Evolutionary conservation across 140 eudicot genomes (phyloP), one percentile per base, ranked within the genome.

Genomic region (Erigeron philadelphicus): DNA sequence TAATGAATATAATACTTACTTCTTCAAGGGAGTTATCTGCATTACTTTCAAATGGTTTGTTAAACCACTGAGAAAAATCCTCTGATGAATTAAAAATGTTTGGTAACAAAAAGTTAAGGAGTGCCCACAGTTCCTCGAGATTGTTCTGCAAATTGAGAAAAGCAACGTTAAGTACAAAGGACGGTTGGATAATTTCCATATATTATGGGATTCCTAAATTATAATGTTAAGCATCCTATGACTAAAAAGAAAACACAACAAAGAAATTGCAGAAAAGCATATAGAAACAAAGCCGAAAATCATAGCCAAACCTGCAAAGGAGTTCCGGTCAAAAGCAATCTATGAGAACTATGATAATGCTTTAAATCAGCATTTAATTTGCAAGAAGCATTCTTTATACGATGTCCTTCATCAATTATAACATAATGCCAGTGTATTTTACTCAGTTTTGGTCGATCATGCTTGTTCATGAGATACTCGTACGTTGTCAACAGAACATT

Each of bases 311-410:
- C 98, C 98, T 93, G 96, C 72, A 93, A 72, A 12, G 98, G 98
- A 64, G 98, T 93, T 80, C 96, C 96, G 56, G 98, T 93, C 81
- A 93, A 76, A 69, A 93, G 90, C 84, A 93, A 71, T 78, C 98
- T 83, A 82, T 93, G 98, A 74, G 93, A 85, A 75, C 98, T 93
- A 19, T 76, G 90, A 72, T 93, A 93, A 72, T 79, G 94, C 87
- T 93, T 93, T 86, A 93, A 78, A 11, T 93, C 96, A 74, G 98
- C 98, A 89, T 93, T 93, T 79, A 93, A 80, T 82, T 93, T 93
- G 95, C 98, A 93, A 71, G 98, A 93, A 63, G 98, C 98, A 87
- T 93, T 93, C 90, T 93, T 93, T 50, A 93, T 93, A 19, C 98
- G 96, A 78, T 93, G 98, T 56, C 98, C 98, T 79, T 93, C 98